phyloP scores from a whole-genome alignment of 2,329 filamentous ascomycete genomes.

The Coniella lustricola region DNA sequence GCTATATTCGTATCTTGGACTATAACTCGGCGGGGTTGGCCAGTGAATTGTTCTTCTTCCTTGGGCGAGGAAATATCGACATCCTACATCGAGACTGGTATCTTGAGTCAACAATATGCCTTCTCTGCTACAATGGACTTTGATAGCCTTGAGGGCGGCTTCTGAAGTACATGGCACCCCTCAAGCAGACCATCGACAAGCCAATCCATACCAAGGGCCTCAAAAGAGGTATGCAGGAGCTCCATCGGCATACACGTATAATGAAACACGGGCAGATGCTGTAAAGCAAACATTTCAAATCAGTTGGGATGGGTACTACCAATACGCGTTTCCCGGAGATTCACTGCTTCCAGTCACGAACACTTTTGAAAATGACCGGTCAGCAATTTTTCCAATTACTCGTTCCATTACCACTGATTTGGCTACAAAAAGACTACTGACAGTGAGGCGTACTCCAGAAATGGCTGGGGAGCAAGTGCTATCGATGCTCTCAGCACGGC shows the following conservation, averaged over 20 bases:
- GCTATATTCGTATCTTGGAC: too few relatives aligned
- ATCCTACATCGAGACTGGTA: too few relatives aligned
- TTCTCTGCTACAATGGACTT: slow-evolving; percentile 3
- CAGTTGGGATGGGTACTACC: slow-evolving; percentile 67
- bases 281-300: slow-evolving; percentile 63
- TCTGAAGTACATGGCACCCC: slow-evolving; percentile 15
- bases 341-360: slow-evolving; percentile 65
- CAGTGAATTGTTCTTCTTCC: neutral
- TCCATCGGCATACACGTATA: slow-evolving; percentile 21
- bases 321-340: slow-evolving; percentile 71
- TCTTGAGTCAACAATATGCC: slow-evolving; percentile 20
- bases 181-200: slow-evolving; percentile 2
- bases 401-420: neutral
- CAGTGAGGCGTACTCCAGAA: slow-evolving; percentile 41
- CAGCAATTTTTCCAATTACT: slow-evolving; percentile 19
- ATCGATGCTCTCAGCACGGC: slow-evolving; percentile 77
- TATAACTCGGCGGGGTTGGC: too few relatives aligned
- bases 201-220: neutral
- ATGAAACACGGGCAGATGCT: slow-evolving; percentile 43
- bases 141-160: slow-evolving; percentile 6
- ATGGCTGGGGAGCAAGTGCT: slow-evolving; percentile 78
- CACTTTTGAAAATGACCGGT: slow-evolving; percentile 62
- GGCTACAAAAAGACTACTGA: neutral
- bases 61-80: neutral
- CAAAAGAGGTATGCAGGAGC: slow-evolving; percentile 8